Conservation (phyloP, 2,329 filamentous ascomycete genomes). For the Stachybotrys chlorohalonatus region DNA sequence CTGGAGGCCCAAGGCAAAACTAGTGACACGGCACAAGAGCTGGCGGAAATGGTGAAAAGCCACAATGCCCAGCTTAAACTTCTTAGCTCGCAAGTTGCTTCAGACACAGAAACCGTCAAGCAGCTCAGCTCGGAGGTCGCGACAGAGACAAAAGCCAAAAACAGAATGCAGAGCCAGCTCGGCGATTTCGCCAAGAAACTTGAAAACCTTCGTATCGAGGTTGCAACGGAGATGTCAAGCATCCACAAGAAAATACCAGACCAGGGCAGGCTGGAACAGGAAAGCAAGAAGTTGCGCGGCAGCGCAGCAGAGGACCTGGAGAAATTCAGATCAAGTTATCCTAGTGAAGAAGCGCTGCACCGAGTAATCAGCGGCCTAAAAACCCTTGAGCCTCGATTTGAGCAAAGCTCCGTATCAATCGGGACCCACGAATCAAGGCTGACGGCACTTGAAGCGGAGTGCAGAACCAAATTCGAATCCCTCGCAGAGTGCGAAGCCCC, state of each 20-base stretch:
- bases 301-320: not conserved
- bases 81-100: not conserved
- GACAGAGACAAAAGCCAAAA: conserved; percentile 2
- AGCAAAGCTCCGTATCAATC: not conserved
- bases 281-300: not conserved
- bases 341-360: not conserved
- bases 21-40: not conserved
- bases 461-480: not conserved
- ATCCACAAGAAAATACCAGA: not conserved
- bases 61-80: not conserved
- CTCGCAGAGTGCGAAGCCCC: not conserved
- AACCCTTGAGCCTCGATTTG: not conserved
- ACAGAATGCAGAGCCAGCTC: not conserved
- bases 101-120: not conserved
- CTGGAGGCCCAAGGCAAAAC: not conserved
- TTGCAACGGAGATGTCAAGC: not conserved
- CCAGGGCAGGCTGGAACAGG: not conserved
- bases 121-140: not conserved
- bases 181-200: not conserved
- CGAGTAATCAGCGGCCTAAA: not conserved
- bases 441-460: not conserved
- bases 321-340: not conserved
- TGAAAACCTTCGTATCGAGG: not conserved
- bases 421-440: not conserved
- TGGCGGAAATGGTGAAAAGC: not conserved